These are phyloP conservation scores for Kernera saxatilis DNA, from an alignment of 345 rosid genomes.

Conservation along the genomic window DNA sequence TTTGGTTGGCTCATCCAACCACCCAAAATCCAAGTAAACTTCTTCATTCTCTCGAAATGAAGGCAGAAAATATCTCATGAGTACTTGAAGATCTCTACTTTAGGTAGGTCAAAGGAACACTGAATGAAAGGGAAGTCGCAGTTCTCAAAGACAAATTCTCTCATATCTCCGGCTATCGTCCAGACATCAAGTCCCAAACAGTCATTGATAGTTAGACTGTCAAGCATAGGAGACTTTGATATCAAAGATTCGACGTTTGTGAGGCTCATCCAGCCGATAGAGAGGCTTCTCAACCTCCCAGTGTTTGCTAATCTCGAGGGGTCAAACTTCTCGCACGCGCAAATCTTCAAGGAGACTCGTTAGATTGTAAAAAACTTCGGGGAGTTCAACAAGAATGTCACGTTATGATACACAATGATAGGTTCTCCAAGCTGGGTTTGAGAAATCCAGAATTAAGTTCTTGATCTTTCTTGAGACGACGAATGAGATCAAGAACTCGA, in stretches of 20 bases:
- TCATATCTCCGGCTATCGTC: background rate
- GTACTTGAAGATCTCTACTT: background rate
- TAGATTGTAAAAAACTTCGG: constrained; percentile 5
- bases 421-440: constrained; percentile 26
- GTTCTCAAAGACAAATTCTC: background rate
- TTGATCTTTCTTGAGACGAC: constrained; percentile 10
- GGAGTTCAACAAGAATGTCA: constrained; percentile 33
- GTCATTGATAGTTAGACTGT: constrained; percentile 29
- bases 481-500: constrained; percentile 5
- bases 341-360: constrained; percentile 25
- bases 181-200: constrained; percentile 32
- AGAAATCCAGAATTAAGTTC: constrained; percentile 36
- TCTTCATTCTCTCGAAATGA: background rate
- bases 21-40: background rate
- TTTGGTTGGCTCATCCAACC: background rate
- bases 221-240: constrained; percentile 19
- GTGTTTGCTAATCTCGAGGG: background rate
- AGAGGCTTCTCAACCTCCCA: constrained; percentile 21
- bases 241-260: constrained; percentile 8
- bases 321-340: constrained; percentile 18
- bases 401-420: too few relatives aligned
- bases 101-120: background rate
- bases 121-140: background rate
- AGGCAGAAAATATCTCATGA: background rate
- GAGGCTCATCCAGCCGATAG: constrained; percentile 36